A percentile compares a stretch with the other conserved stretches of the same genome.
Conservation (phyloP, 495 filamentous ascomycete species). For the Neurospora sp. region DNA sequence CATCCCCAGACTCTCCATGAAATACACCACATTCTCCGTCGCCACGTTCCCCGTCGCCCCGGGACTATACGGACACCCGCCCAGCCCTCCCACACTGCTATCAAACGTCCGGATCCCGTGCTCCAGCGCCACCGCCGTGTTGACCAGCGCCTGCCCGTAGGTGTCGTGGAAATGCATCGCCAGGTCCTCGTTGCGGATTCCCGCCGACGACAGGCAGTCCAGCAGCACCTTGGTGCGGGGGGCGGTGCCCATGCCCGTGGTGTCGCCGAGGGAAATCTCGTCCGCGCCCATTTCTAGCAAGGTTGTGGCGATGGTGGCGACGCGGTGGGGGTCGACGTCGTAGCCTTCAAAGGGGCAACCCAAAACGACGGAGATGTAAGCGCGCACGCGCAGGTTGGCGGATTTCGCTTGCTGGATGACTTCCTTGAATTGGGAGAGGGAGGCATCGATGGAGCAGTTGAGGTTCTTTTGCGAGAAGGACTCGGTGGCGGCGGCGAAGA, state of each 20-base stretch:
- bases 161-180: constrained; percentile 97
- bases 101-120: constrained; percentile 87
- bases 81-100: constrained; percentile 77
- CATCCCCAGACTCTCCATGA: constrained; percentile 75
- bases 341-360: constrained; percentile 92
- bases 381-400: constrained; percentile 62
- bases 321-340: constrained; percentile 63
- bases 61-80: constrained; percentile 88
- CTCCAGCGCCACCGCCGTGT: constrained; percentile 77
- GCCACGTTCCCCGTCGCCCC: constrained; percentile 93
- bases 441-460: constrained; percentile 78
- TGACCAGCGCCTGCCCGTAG: constrained; percentile 88
- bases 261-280: constrained; percentile 89
- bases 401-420: constrained; percentile 65
- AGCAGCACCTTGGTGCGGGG: constrained; percentile 65
- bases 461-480: constrained; percentile 84
- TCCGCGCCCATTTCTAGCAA: constrained; percentile 92
- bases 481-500: constrained; percentile 91
- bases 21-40: constrained; percentile 89
- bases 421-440: constrained; percentile 53
- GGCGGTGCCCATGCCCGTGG: constrained; percentile 92
- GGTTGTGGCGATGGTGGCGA: constrained; percentile 73
- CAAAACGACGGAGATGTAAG: constrained; percentile 90
- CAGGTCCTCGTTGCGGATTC: constrained; percentile 68
- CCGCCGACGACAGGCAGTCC: constrained; percentile 59